Evolutionary conservation across 352 stramenopile species (phyloP), one percentile per base, ranked within the genome.

Genomic region (Globisporangium megalacanthum): DNA sequence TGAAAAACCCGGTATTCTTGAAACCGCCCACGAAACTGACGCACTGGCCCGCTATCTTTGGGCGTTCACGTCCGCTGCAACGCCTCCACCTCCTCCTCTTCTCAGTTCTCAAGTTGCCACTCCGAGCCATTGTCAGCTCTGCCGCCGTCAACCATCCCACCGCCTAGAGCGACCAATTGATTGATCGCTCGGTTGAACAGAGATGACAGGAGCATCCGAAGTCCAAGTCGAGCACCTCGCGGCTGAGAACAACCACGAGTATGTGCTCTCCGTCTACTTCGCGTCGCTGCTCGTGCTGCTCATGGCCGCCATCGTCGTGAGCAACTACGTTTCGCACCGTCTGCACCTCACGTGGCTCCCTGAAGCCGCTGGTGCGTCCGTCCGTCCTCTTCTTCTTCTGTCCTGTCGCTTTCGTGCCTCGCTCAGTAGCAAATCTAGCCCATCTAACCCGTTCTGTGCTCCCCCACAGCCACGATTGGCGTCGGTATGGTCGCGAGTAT

Each of bases 241-340:
- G 50, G 76, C 75, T 20, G 68, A 83, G 47, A 86, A 74, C 57
- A 92, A 75, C 63, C 69, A 86, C 46, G 75, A 92, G 60, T 93
- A 88, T 62, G 75, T 83, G 54, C 69, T 93, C 55, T 81, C 81
- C 47, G 75, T 92, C 66, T 86, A 86, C 67, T 88, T 91, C 60
- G 72, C 76, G 50, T 73, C 80, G 54, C 86, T 92, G 61, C 54
- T 95, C 39, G 61, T 79, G 17, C 51, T 95, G 49, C 72, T 93
- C 55, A 90, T 90, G 78, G 56, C 84, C 37, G 69, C 77, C 36
- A 92, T 90, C 64, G 69, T 91, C 61, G 59, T 88, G 59, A 90
- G 76, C 73, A 95, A 95, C 66, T 79, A 86, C 49, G 74, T 79
- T 50, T 74, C 73, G 31, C 79, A 93, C 71, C 86, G 84, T 29